These are phyloP conservation scores for Cyberlindnera maritima DNA, from an alignment of 805 yeast genomes.

Conservation along the genomic window DNA sequence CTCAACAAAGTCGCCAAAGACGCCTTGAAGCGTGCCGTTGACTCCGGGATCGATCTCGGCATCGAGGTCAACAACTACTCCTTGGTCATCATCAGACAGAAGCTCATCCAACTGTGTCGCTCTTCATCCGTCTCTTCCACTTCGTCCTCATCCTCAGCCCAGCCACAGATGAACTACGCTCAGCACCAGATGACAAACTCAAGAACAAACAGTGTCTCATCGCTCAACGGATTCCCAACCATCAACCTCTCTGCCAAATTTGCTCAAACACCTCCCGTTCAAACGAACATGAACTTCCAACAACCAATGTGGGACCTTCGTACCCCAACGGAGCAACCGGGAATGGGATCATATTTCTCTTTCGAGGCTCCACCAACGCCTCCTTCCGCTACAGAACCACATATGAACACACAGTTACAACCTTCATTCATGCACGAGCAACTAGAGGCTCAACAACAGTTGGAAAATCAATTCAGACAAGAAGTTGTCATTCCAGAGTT, in stretches of 20 bases:
- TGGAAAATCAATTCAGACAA: slow-evolving; percentile 12
- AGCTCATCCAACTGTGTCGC: slow-evolving; percentile 30
- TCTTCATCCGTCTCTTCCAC: slow-evolving; percentile 8
- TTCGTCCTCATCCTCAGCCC: slow-evolving; percentile 2
- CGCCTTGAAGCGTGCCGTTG: slow-evolving; percentile 40
- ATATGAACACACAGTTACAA: slow-evolving; percentile 12
- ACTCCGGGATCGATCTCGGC: slow-evolving; percentile 35
- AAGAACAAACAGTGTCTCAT: slow-evolving; percentile 22
- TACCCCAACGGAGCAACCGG: slow-evolving; percentile 22
- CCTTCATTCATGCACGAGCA: slow-evolving; percentile 23
- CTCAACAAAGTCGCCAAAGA: slow-evolving; percentile 58
- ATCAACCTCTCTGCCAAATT: slow-evolving; percentile 23
- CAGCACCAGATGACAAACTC: slow-evolving; percentile 12
- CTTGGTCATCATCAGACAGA: slow-evolving; percentile 37
- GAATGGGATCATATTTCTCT: slow-evolving; percentile 21
- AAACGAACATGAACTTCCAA: background rate
- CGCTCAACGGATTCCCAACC: slow-evolving; percentile 19
- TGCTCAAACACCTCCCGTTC: slow-evolving; percentile 10
- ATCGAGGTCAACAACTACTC: slow-evolving; percentile 36
- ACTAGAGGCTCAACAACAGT: slow-evolving; percentile 16
- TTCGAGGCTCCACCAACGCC: slow-evolving; percentile 25
- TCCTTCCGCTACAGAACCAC: slow-evolving; percentile 9
- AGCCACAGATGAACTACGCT: slow-evolving; percentile 5
- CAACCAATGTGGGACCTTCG: slow-evolving; percentile 18
- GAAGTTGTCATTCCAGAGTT: slow-evolving; percentile 26